phyloP scores from a whole-genome alignment of 2,329 filamentous ascomycete species.

The Trichoderma endophyticum region DNA sequence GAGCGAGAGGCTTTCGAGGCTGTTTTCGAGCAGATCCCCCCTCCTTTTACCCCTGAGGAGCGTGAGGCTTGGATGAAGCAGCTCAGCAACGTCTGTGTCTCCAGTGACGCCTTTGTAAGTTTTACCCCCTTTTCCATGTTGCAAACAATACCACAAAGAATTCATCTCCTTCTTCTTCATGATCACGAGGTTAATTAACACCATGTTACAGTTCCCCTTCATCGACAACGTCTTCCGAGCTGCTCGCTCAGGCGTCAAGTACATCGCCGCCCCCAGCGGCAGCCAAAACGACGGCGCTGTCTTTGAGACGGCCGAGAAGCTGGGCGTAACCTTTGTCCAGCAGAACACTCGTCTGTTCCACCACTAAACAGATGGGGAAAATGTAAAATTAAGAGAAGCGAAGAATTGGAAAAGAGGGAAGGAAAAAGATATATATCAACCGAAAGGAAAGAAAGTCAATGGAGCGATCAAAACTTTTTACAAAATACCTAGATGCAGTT shows the following conservation, averaged over 20 bases:
- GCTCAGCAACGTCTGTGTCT: constrained; percentile 78
- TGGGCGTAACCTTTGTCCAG: constrained; percentile 92
- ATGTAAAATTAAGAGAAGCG: background rate
- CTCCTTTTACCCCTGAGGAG: constrained; percentile 79
- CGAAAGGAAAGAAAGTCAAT: background rate
- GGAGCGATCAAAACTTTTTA: constrained; percentile 13
- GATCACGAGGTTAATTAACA: background rate
- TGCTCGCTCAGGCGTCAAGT: constrained; percentile 84
- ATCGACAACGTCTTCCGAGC: constrained; percentile 96
- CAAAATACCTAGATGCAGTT: constrained; percentile 11
- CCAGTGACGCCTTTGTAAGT: constrained; percentile 92
- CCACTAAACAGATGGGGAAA: constrained; percentile 56
- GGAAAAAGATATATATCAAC: background rate
- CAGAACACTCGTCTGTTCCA: constrained; percentile 94
- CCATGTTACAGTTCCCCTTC: constrained; percentile 75
- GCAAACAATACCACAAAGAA: background rate
- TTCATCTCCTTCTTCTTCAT: background rate
- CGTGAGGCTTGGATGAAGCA: constrained; percentile 81
- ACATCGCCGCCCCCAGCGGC: constrained; percentile 88
- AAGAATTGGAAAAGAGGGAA: background rate
- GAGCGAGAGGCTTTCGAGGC: constrained; percentile 86
- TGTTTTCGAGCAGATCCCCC: constrained; percentile 85
- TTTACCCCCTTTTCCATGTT: background rate
- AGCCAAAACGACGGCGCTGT: constrained; percentile 82
- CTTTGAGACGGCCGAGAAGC: constrained; percentile 85